A percentile compares a stretch with the other conserved stretches of the same genome.
Evolutionary conservation across 1,284 basidiomycete genomes (phyloP).

Genomic region (Anthracocystis walkeri): DNA sequence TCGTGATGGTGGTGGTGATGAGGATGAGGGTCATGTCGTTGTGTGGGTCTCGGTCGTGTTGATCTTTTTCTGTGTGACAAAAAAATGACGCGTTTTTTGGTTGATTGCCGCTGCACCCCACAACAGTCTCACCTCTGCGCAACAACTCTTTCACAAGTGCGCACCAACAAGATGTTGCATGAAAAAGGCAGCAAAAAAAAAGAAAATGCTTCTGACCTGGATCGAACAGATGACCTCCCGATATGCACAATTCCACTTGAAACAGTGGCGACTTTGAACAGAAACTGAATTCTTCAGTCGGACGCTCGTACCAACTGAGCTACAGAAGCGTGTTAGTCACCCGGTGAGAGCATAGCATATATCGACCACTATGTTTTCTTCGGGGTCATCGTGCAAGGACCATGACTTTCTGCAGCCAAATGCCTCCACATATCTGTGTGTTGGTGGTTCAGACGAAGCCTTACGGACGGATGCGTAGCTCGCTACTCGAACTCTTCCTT

Average conservation of each 20-base stretch:
- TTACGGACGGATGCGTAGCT: not conserved
- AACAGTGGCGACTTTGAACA: constrained; percentile 17
- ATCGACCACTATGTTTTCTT: not conserved
- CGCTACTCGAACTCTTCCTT: not conserved
- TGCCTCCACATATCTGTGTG: constrained; percentile 11
- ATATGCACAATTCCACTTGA: constrained; percentile 17
- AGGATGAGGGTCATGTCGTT: not conserved
- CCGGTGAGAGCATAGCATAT: not conserved
- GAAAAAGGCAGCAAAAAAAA: constrained; percentile 16
- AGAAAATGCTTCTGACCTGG: constrained; percentile 50
- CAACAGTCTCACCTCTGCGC: not conserved
- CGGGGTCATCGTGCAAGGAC: too few relatives aligned
- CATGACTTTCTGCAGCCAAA: not conserved
- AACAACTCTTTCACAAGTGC: not conserved
- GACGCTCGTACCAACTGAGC: constrained; percentile 61
- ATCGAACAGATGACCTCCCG: constrained; percentile 55
- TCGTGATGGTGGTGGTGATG: constrained; percentile 1
- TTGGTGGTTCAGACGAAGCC: not conserved
- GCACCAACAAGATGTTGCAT: not conserved
- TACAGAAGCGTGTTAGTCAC: constrained; percentile 30
- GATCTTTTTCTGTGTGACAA: not conserved
- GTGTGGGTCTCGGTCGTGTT: not conserved
- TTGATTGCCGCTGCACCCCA: constrained; percentile 1
- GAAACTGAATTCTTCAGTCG: constrained; percentile 57
- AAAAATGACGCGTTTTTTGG: constrained; percentile 1